Evolutionary conservation across 2,329 filamentous ascomycete species (phyloP), one percentile per base, ranked within the genome.

Genomic region (Ascochyta koolunga): DNA sequence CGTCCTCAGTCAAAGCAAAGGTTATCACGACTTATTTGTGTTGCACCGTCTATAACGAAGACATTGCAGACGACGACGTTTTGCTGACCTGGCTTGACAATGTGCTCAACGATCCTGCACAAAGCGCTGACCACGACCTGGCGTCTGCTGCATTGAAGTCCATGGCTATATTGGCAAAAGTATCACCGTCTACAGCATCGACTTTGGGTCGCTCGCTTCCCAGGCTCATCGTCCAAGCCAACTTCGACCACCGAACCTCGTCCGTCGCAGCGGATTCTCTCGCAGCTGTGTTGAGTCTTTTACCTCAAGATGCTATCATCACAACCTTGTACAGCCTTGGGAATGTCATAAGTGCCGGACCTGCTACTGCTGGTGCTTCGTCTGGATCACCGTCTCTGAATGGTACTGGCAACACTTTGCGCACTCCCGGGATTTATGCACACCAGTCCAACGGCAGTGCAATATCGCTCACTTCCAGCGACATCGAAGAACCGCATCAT

Each of bases 241-340:
- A 87, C 18, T 86, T 90, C 31, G 85, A 85, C 50, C 83, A 85
- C 15, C 79, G 84, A 24, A 90, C 87, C 11, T 87, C 95, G 37
- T 82, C 82, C 2, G 83, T 93, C 29, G 93, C 93, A 24, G 91
- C 93, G n/a, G 86, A 87, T 61, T 95, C 89, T 64, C 80, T 99
- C 29, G 92, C 93, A 2, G 89, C 88, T 61, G 86, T 96, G 16
- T 79, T 99, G 50, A 88, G 88, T 62, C 82, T 89, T 66, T 82
- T 98, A 11, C 96, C 95, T 1, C 90, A 96, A 65, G 95, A 99
- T 78, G 89, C 92, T 31, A 85, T 96, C 31, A 98, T 99, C 62
- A 96, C 93, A 5, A 98, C 93, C 1, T 80, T 99, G 9, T 99
- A 99, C 76, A 95, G 92, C 0, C 82, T 99, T n/a, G 95, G 95